These are phyloP conservation scores for Warburgia ugandensis DNA, from an alignment of 164 flowering plant genomes.

Conservation along the genomic window DNA sequence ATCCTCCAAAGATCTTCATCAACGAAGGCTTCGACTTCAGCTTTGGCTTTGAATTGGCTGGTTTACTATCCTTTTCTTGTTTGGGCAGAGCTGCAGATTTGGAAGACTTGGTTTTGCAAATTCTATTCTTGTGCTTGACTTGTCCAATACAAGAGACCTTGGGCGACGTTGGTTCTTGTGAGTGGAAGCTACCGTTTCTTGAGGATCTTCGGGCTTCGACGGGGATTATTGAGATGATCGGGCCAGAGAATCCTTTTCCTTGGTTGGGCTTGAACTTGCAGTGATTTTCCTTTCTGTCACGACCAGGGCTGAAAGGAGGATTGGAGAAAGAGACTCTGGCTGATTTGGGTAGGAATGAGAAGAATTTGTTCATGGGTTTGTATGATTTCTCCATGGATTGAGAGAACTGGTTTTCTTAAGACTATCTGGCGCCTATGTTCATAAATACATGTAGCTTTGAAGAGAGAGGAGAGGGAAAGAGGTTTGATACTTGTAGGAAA, in stretches of 20 bases:
- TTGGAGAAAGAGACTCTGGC: conserved; percentile 35
- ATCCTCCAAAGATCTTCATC: too few species aligned
- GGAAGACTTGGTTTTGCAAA: conserved; percentile 10
- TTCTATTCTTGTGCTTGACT: conserved; percentile 49
- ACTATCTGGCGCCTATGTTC: too few species aligned
- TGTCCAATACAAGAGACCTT: conserved; percentile 87
- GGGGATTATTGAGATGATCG: conserved; percentile 44
- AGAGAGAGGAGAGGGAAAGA: too few species aligned
- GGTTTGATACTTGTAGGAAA: too few species aligned
- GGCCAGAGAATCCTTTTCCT: conserved; percentile 52
- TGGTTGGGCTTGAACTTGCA: conserved; percentile 18
- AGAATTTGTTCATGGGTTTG: conserved; percentile 27
- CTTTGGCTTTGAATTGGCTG: too few species aligned
- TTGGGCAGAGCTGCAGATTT: too few species aligned
- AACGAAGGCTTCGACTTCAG: too few species aligned
- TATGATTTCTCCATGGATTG: conserved; percentile 36
- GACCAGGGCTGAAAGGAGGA: conserved; percentile 44
- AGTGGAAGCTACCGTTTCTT: conserved; percentile 18
- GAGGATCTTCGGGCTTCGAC: conserved; percentile 43
- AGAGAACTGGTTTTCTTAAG: not conserved
- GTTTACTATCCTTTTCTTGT: too few species aligned
- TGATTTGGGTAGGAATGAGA: conserved; percentile 47
- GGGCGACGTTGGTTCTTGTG: conserved; percentile 75
- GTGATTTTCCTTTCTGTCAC: too few species aligned
- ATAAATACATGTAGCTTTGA: too few species aligned